Conservation (phyloP, 306 rosid species). For the Vigna angularis region DNA sequence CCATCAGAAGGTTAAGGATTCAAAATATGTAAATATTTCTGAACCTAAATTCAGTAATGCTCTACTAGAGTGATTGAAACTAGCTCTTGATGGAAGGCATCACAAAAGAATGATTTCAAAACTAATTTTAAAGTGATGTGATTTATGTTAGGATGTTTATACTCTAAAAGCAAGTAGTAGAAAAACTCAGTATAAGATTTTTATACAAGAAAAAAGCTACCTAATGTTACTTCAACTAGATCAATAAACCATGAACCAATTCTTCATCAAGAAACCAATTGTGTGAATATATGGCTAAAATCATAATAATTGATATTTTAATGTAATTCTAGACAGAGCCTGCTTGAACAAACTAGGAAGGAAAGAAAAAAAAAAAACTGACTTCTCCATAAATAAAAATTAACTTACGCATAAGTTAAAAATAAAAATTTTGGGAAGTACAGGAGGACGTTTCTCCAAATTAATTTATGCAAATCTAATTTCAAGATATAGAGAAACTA, state of each 20-base stretch:
- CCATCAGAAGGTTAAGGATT: constrained; percentile 32
- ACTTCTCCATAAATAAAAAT: too few relatives aligned
- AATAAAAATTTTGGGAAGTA: too few relatives aligned
- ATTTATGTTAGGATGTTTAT: neutral
- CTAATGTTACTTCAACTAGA: neutral
- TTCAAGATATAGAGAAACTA: too few relatives aligned
- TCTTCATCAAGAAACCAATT: neutral
- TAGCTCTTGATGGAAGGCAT: constrained; percentile 26
- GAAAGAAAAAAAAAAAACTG: too few relatives aligned
- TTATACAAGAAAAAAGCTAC: neutral
- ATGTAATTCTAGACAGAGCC: neutral
- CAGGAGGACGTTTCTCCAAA: too few relatives aligned
- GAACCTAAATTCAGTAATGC: constrained; percentile 11
- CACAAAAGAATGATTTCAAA: neutral
- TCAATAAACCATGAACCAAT: neutral
- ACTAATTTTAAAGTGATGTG: neutral
- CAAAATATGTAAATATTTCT: constrained; percentile 19
- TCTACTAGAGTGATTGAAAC: constrained; percentile 10
- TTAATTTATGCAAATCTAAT: too few relatives aligned
- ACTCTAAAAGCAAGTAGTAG: neutral
- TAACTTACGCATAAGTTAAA: too few relatives aligned
- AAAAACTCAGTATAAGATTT: neutral
- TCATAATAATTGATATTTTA: neutral
- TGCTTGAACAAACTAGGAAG: too few relatives aligned
- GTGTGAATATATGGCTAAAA: neutral